Base-by-base conservation (phyloP, 1,284 basidiomycete species). In the Rhodotorula sp. region DNA sequence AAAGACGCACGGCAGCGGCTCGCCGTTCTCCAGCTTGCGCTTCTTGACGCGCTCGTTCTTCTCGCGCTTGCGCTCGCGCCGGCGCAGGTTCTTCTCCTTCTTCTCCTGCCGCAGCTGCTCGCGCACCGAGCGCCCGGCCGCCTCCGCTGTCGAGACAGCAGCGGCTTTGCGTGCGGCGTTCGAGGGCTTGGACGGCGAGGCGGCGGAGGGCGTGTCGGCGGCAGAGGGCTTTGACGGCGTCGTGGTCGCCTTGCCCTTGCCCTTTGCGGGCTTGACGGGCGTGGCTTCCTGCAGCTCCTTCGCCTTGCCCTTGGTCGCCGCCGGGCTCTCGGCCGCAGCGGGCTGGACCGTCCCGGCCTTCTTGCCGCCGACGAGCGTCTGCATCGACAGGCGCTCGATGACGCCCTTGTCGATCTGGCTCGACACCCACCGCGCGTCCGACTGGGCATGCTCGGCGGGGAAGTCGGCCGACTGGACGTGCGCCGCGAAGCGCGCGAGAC, bases 381-480 rank as follows among this genome's bases (percentile, higher is more conserved):
- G 73, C 12, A 49, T 42, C 5, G 58, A 59, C 23, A 74, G 58
- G n/a, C 73, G 67, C 23, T 68, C 61, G 52, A 67, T 55, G 27
- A 74, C 66, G n/a, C 42, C 41, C 34, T 66, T 67, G 70, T 74
- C 73, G 60, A 74, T 63, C 52, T 70, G 65, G 48, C 70, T 69
- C 42, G 64, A 57, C 27, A 74, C 67, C 66, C 67, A 66, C 14
- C 70, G 70, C 5, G 70, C 73, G 63, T 74, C 73, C 59, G 63
- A 34, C 34, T 34, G 23, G 53, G 61, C 60, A 49, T 67, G 64
- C 21, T 66, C 62, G 12, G 49, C 19, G 21, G 59, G 67, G 57
- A 70, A 74, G 52, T 65, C 58, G 55, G 65, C 12, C 16, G 65
- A 54, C 23, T 64, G 56, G 66, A 75, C 61, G 65, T 75, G 71